Conservation (phyloP, 495 filamentous ascomycete genomes). For the Wilcoxina mikolae region DNA sequence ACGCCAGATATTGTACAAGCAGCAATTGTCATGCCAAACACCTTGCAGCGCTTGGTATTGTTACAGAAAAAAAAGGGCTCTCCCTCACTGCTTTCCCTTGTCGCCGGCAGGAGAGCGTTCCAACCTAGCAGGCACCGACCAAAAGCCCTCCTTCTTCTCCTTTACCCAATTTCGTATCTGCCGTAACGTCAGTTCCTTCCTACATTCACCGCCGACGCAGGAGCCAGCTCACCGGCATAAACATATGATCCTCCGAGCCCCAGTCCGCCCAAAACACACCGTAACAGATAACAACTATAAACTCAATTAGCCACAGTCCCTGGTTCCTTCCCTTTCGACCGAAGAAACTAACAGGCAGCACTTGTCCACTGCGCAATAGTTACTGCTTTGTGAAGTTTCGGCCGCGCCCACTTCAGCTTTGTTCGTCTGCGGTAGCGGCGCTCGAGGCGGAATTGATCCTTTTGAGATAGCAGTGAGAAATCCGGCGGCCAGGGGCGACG, state of each 20-base stretch:
- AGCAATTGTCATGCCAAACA: background rate
- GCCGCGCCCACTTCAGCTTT: constrained; percentile 57
- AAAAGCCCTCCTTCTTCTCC: constrained; percentile 6
- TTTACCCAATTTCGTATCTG: constrained; percentile 2
- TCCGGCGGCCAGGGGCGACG: constrained; percentile 88
- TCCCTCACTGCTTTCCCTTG: background rate
- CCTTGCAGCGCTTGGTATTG: background rate
- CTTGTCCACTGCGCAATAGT: constrained; percentile 54
- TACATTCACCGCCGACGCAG: background rate
- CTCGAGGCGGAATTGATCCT: constrained; percentile 77
- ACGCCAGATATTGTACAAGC: constrained; percentile 1
- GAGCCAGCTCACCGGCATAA: constrained; percentile 39
- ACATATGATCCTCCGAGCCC: constrained; percentile 45
- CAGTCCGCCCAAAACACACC: constrained; percentile 66
- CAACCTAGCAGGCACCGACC: background rate
- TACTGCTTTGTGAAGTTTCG: constrained; percentile 56
- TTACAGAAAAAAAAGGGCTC: background rate
- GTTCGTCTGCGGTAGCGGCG: constrained; percentile 55
- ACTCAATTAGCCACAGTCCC: background rate
- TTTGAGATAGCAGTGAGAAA: constrained; percentile 60
- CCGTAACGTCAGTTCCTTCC: background rate
- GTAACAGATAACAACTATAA: constrained; percentile 53
- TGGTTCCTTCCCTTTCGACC: background rate
- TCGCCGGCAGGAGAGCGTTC: background rate
- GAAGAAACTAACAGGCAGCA: constrained; percentile 43